Base-by-base conservation (phyloP, 2,329 filamentous ascomycete genomes). In the Cladosporium sp. region DNA sequence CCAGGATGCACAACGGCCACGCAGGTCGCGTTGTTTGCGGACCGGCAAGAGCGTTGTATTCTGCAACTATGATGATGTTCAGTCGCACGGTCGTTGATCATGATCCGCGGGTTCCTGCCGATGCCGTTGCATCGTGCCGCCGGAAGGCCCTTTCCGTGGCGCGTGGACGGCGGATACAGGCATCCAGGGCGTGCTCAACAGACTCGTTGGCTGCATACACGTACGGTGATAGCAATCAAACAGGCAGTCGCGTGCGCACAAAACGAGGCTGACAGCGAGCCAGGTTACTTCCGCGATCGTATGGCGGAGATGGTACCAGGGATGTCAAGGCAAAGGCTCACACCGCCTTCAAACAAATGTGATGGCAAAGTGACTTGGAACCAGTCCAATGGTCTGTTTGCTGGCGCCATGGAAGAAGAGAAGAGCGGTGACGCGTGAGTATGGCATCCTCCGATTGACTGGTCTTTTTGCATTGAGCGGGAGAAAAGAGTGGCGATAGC, bases 71-170 rank as follows among this genome's bases (percentile, higher is more conserved):
- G 45, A 28, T 45, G 45, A 48, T 48, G 45, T 48, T 19, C 12
- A 19, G 45, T 48, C 25, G 45, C 45, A 48, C 45, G 45, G 45
- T 48, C 45, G 45, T 48, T 25, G 42, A 45, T 45, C 28, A 32
- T 32, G 28, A 32, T 32, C 28, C 36, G 36, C 45, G 45, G 45
- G 45, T 48, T 48, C 45, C 45, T 48, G 45, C 45, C 45, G 45
- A 34, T 35, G 45, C 45, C 45, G 45, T 48, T 48, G 25, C 25
- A 25, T 48, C 28, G 15, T 19, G 15, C 36, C 15, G 15, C 36
- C 36, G 36, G 36, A 15, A n/a, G 36, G 36, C 45, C 28, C 45
- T 15, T 45, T 25, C 42, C 42, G 42, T 45, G 45, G 45, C 45
- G 45, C 45, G 45, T 48, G 45, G 24, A 28, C 15, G 25, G 25